phyloP scores from a whole-genome alignment of 306 rosid species.

The Sicyos baderoa region DNA sequence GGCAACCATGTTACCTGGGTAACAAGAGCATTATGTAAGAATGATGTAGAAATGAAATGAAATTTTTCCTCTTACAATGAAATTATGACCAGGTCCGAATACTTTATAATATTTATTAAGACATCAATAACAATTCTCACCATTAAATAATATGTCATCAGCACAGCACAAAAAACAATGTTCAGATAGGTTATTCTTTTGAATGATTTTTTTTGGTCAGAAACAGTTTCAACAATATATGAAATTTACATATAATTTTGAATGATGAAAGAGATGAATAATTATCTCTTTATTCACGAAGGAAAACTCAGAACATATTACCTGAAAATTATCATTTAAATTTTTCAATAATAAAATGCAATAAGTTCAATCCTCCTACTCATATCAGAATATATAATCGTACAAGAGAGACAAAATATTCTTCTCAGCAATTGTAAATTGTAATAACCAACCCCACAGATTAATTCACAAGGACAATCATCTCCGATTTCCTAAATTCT shows the following conservation, averaged over 20 bases:
- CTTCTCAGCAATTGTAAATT: background rate
- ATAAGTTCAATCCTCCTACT: background rate
- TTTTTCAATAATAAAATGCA: background rate
- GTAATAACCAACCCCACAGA: background rate
- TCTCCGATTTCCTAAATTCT: background rate
- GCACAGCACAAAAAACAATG: background rate
- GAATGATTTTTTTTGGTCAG: background rate
- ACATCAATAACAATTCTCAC: background rate
- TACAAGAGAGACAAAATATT: background rate
- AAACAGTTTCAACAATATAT: too few species aligned
- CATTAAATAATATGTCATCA: background rate
- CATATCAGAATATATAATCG: background rate
- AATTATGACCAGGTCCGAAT: background rate
- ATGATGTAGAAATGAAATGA: background rate
- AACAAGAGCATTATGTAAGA: background rate
- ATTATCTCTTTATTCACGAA: background rate
- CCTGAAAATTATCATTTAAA: background rate
- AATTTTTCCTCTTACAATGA: background rate
- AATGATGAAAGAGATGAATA: background rate
- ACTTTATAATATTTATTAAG: background rate
- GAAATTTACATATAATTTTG: too few species aligned
- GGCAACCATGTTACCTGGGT: slow-evolving; percentile 12
- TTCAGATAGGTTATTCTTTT: background rate
- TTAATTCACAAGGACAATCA: background rate
- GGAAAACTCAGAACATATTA: background rate